Evolutionary conservation across 2,329 filamentous ascomycete genomes (phyloP).

Genomic region (Chrysoporthe deuterocubensis): DNA sequence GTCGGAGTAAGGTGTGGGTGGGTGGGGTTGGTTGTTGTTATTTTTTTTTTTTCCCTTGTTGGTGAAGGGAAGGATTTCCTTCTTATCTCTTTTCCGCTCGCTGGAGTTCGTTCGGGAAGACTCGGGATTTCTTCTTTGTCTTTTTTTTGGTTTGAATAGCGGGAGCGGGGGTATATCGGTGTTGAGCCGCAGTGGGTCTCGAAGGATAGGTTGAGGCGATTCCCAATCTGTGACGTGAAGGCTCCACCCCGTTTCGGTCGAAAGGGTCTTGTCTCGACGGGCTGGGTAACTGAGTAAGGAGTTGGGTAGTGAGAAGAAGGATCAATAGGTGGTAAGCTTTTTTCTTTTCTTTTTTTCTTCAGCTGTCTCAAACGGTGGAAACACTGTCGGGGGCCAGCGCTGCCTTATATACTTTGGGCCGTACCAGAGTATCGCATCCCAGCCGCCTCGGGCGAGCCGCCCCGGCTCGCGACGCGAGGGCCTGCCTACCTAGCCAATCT

Average conservation of each 20-base stretch:
- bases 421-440: too few relatives aligned
- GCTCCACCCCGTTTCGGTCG: neutral
- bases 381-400: neutral
- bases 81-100: neutral
- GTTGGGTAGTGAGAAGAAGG: neutral
- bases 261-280: too few relatives aligned
- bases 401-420: neutral
- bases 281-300: too few relatives aligned
- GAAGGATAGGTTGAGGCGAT: constrained; percentile 17
- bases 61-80: neutral
- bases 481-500: too few relatives aligned
- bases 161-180: constrained; percentile 24
- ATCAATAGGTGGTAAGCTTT: neutral
- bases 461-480: too few relatives aligned
- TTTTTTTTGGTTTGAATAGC: neutral
- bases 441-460: too few relatives aligned
- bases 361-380: too few relatives aligned
- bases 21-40: neutral
- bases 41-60: neutral
- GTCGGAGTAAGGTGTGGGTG: neutral
- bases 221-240: constrained; percentile 12
- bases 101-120: neutral
- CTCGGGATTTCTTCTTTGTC: neutral
- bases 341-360: neutral
- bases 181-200: constrained; percentile 15